Conservation (phyloP, 306 rosid species). For the Trifolium subterraneum region DNA sequence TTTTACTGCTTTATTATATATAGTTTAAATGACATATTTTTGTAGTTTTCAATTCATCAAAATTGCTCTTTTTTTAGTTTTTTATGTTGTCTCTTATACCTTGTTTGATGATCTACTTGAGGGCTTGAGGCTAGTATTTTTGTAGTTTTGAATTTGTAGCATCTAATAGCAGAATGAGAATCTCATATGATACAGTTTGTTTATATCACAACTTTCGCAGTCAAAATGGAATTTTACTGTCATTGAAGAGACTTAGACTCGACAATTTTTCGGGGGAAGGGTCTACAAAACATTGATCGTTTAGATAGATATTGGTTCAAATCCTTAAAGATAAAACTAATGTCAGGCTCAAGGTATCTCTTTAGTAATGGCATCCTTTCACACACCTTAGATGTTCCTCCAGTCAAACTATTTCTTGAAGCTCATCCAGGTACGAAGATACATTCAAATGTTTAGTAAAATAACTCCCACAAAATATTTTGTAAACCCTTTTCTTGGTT, state of each 20-base stretch:
- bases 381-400: slow-evolving; percentile 57
- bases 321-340: slow-evolving; percentile 33
- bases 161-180: background rate
- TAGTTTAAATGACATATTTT: too few relatives aligned
- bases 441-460: background rate
- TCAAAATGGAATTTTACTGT: background rate
- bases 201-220: slow-evolving; percentile 18
- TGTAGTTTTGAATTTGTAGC: background rate
- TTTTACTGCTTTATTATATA: too few relatives aligned
- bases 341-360: slow-evolving; percentile 58
- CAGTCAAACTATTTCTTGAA: slow-evolving; percentile 64
- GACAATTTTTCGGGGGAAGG: background rate
- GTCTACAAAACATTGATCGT: background rate
- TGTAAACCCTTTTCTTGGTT: slow-evolving; percentile 16
- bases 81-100: background rate
- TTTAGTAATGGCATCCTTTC: slow-evolving; percentile 67
- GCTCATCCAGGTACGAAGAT: slow-evolving; percentile 63
- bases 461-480: background rate
- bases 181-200: slow-evolving; percentile 18
- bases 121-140: background rate
- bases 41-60: too few relatives aligned
- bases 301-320: background rate
- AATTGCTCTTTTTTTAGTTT: too few relatives aligned
- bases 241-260: slow-evolving; percentile 19
- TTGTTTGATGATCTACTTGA: background rate